Conservation (phyloP, 495 filamentous ascomycete genomes). For the Annulohypoxylon nitens region DNA sequence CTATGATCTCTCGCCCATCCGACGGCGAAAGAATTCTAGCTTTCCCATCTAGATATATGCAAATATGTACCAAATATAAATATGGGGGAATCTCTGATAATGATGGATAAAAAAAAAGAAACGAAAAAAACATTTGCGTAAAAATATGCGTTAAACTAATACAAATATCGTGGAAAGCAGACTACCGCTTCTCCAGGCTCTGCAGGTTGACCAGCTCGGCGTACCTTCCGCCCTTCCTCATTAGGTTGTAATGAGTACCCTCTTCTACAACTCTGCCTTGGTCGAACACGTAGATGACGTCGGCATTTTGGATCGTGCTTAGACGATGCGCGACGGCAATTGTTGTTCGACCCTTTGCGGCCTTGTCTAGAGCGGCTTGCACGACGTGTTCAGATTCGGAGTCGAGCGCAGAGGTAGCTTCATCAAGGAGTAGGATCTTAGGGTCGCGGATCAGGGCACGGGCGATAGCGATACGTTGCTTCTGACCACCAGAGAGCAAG, state of each 20-base stretch:
- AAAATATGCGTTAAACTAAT: conserved; percentile 1
- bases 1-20: not conserved
- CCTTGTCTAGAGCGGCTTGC: conserved; percentile 81
- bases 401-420: conserved; percentile 86
- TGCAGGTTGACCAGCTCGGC: conserved; percentile 82
- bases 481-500: conserved; percentile 85
- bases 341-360: conserved; percentile 80
- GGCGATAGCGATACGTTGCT: conserved; percentile 83
- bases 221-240: conserved; percentile 77
- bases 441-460: conserved; percentile 79
- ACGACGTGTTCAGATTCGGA: conserved; percentile 86
- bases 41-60: conserved; percentile 11
- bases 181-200: conserved; percentile 72
- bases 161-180: conserved; percentile 6
- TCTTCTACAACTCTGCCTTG: conserved; percentile 78
- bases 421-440: conserved; percentile 75
- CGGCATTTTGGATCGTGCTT: conserved; percentile 84
- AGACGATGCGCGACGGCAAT: conserved; percentile 84
- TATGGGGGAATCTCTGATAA: conserved; percentile 26
- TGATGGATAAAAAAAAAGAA: not conserved
- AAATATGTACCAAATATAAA: conserved; percentile 11
- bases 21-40: conserved; percentile 2
- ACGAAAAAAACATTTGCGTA: not conserved
- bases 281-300: conserved; percentile 87
- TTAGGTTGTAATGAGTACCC: conserved; percentile 77